Percentiles rank a stretch among this genome's conserved stretches.
Conservation (phyloP, 208 protist genomes). For the Polymyxa betae region DNA sequence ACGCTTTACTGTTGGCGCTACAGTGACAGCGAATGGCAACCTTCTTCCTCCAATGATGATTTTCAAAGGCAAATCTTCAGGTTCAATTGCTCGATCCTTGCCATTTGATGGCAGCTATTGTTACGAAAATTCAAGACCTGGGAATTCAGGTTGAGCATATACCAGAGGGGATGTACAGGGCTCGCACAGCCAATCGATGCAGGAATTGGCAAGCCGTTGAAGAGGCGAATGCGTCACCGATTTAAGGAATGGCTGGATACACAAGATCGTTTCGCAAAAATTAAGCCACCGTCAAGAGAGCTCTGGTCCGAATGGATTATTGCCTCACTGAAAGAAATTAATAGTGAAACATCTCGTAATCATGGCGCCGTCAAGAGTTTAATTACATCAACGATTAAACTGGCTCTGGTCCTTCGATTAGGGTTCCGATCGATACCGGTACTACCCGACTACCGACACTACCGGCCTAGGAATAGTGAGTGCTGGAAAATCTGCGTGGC, state of each 20-base stretch:
- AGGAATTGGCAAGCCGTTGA: not conserved
- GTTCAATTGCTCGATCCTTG: not conserved
- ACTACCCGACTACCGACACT: too few relatives aligned
- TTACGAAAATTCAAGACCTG: not conserved
- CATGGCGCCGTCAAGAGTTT: not conserved
- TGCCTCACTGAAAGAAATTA: not conserved
- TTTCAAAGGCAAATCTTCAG: not conserved
- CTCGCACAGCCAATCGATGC: not conserved
- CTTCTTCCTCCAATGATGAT: not conserved
- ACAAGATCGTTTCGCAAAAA: not conserved
- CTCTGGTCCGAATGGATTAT: not conserved
- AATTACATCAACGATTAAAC: not conserved
- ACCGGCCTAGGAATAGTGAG: too few relatives aligned
- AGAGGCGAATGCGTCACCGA: not conserved
- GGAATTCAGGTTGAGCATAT: not conserved
- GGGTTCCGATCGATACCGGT: too few relatives aligned
- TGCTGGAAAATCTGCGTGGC: too few relatives aligned
- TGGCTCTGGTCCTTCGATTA: not conserved
- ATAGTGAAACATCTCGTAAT: not conserved
- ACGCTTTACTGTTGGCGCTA: not conserved
- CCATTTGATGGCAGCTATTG: not conserved
- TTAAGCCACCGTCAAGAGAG: not conserved
- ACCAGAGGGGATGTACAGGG: not conserved
- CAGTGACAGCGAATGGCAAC: not conserved
- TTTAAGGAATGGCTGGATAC: not conserved